phyloP scores from a whole-genome alignment of 805 yeast genomes.

The Grigorovia transvaalensis region DNA sequence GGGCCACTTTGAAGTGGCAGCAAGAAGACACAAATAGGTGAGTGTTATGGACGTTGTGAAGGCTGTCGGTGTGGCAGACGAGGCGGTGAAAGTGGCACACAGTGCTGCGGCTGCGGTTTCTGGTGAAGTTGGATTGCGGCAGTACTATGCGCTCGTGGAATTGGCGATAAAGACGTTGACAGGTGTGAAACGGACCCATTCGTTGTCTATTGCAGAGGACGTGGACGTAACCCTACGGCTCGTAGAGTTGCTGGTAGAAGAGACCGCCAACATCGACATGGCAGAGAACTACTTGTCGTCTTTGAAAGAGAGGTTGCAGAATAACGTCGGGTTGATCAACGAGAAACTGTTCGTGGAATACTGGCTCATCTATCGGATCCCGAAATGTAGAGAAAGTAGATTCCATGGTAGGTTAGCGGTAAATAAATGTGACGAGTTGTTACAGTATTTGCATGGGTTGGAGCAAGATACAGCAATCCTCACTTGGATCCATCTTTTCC shows the following conservation, averaged over 20 bases:
- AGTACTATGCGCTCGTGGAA: conserved; percentile 26
- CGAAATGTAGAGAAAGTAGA: conserved; percentile 9
- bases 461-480: neutral
- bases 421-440: conserved; percentile 14
- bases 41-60: too few relatives aligned
- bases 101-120: conserved; percentile 1
- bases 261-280: conserved; percentile 22
- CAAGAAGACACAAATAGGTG: too few relatives aligned
- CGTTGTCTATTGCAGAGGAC: conserved; percentile 21
- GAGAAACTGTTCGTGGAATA: conserved; percentile 9
- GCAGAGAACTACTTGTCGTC: conserved; percentile 22
- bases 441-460: conserved; percentile 6
- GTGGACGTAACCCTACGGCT: conserved; percentile 20
- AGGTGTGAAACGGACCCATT: conserved; percentile 8
- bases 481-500: neutral
- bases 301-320: conserved; percentile 17
- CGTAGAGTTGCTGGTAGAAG: conserved; percentile 18
- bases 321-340: conserved; percentile 14
- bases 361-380: conserved; percentile 12
- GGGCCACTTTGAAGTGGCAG: too few relatives aligned
- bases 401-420: conserved; percentile 19
- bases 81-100: too few relatives aligned
- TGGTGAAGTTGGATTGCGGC: conserved; percentile 17
- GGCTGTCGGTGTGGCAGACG: too few relatives aligned
- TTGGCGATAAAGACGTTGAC: conserved; percentile 19